Evolutionary conservation across 176 grass and related monocot genomes (phyloP).

Genomic region (Zea luxurians): DNA sequence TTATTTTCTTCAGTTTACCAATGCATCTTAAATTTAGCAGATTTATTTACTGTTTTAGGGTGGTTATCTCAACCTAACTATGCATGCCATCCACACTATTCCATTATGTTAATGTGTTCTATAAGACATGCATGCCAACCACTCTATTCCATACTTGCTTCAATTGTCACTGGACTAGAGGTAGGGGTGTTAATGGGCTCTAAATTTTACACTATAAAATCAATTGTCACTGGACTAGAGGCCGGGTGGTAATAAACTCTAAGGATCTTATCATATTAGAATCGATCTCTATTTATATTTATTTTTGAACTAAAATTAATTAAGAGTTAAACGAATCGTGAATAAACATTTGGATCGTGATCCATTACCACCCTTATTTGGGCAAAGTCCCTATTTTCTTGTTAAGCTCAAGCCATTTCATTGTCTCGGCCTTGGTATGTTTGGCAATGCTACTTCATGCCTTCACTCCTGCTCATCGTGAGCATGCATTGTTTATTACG

Average conservation of each 20-base stretch:
- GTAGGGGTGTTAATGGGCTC: too few species aligned
- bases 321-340: too few species aligned
- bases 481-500: not conserved
- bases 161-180: not conserved
- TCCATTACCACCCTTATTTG: not conserved
- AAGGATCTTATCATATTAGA: too few species aligned
- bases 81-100: conserved; percentile 16
- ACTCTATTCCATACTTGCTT: not conserved
- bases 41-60: not conserved
- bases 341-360: too few species aligned
- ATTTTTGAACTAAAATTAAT: too few species aligned
- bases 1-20: not conserved
- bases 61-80: conserved; percentile 17
- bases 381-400: not conserved
- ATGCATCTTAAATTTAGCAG: not conserved
- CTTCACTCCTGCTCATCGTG: not conserved
- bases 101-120: conserved; percentile 1
- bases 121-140: not conserved
- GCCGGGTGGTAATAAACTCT: too few species aligned
- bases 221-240: too few species aligned
- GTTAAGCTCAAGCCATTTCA: not conserved
- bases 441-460: not conserved
- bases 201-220: too few species aligned
- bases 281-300: too few species aligned
- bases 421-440: not conserved